phyloP scores from a whole-genome alignment of 192 early-diverging fungal species.

The Entophlyctis luteolus region DNA sequence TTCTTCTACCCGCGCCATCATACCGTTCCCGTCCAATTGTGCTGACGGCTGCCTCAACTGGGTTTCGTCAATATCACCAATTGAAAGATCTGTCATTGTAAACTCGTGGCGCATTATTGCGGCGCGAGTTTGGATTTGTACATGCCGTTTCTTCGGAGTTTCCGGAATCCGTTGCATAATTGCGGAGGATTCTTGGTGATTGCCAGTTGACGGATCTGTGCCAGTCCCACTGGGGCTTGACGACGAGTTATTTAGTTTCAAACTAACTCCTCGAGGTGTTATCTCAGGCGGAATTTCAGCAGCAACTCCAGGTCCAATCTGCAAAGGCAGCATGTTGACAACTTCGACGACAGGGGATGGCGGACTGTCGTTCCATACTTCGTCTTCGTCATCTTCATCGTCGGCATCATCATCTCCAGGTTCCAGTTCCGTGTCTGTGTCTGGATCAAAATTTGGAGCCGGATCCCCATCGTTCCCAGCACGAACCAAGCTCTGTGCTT shows the following conservation, averaged over 20 bases:
- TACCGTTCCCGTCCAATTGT: not conserved
- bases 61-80: too few relatives aligned
- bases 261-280: conserved; percentile 5
- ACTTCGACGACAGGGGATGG: not conserved
- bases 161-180: not conserved
- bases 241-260: not conserved
- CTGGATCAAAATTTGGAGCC: not conserved
- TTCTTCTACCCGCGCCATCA: not conserved
- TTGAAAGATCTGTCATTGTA: conserved; percentile 27
- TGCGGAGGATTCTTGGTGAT: not conserved
- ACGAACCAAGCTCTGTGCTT: conserved; percentile 9
- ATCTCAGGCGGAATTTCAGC: conserved; percentile 10
- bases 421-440: conserved; percentile 7
- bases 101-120: conserved; percentile 11
- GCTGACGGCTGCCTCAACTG: too few relatives aligned
- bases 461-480: conserved; percentile 1
- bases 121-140: conserved; percentile 47
- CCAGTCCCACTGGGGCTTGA: not conserved
- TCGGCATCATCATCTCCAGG: not conserved
- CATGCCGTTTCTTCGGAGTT: conserved; percentile 25
- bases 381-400: conserved; percentile 6
- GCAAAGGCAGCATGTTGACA: conserved; percentile 1
- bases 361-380: not conserved
- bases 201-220: not conserved
- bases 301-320: not conserved